These are phyloP conservation scores for Pythium periplocum DNA, from an alignment of 352 stramenopile genomes.

Conservation along the genomic window DNA sequence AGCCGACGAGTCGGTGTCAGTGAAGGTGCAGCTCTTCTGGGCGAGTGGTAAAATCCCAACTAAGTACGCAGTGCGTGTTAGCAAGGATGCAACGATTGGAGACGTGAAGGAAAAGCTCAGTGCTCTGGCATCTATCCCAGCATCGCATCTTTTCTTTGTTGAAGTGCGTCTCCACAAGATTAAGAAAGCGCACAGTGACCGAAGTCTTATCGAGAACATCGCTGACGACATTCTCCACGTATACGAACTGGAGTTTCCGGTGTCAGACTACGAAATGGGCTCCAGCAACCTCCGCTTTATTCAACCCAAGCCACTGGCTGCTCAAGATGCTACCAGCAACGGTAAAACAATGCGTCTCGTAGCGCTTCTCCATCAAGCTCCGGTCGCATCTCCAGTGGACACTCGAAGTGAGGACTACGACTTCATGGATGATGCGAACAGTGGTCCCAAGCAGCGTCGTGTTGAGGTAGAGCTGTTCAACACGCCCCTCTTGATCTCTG, in stretches of 20 bases:
- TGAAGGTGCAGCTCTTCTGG: constrained; percentile 74
- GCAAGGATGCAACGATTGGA: constrained; percentile 45
- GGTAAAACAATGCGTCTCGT: constrained; percentile 61
- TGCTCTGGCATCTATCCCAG: constrained; percentile 33
- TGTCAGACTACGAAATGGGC: constrained; percentile 62
- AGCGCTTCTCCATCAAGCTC: constrained; percentile 64
- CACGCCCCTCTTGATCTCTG: constrained; percentile 64
- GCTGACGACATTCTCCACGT: constrained; percentile 61
- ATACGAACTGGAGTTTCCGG: constrained; percentile 83
- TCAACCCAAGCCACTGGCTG: constrained; percentile 13
- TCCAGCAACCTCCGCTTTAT: constrained; percentile 39
- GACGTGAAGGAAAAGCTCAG: constrained; percentile 65
- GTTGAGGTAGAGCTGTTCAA: constrained; percentile 79
- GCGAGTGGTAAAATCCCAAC: constrained; percentile 63
- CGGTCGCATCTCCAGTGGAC: constrained; percentile 51
- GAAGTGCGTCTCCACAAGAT: constrained; percentile 72
- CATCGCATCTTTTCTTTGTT: constrained; percentile 57
- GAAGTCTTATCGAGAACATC: constrained; percentile 38
- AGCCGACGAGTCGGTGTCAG: constrained; percentile 39
- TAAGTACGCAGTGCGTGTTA: constrained; percentile 60
- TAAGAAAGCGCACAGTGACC: constrained; percentile 41
- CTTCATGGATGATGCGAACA: constrained; percentile 23
- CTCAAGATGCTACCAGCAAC: not conserved
- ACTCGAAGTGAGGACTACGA: constrained; percentile 27
- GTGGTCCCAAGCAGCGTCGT: constrained; percentile 49